Evolutionary conservation across 805 yeast species (phyloP), one percentile per base, ranked within the genome.

Genomic region (Candida easanensis): DNA sequence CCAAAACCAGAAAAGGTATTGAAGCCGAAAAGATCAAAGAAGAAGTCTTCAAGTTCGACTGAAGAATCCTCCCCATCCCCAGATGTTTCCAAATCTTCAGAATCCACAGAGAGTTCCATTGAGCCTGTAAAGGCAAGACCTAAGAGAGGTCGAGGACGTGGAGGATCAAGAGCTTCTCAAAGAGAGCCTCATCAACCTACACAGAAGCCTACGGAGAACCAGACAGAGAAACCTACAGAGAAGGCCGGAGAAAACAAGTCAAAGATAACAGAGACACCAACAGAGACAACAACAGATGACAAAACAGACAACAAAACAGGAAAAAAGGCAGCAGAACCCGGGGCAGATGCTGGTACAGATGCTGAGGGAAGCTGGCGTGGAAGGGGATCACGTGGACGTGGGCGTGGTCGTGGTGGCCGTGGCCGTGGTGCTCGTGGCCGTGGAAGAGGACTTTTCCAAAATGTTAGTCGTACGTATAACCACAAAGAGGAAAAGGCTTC

Each of bases 381-480:
- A 4, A 25, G 45, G 20, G 42, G 44, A 16, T 30, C 16, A n/a
- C 43, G 46, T 38, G 47, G 45, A 10, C n/a, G 45, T n/a, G 33
- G 36, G 11, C 30, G 44, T 18, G 42, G 39, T n/a, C n/a, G n/a
- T 15, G 22, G 42, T 14, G 41, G 46, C n/a, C 35, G 45, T 16
- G 42, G 40, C 15, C 25, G 41, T 21, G 36, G 44, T 19, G n/a
- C 15, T 6, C 23, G 42, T 11, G 39, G 42, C 20, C 46, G 40
- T 38, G 46, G 47, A 4, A 28, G 35, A 31, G 20, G 33, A n/a
- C 26, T 20, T 22, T 27, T 36, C 34, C 16, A n/a, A n/a, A 45
- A 41, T 20, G 26, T 41, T 16, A 38, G 38, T 10, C 48, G 41
- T 16, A 39, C 48, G 14, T 44, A 39, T 33, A 37, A 33, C 44